These are phyloP conservation scores for Cryptococcus sp. DNA, from an alignment of 1,284 basidiomycete species.

Conservation along the genomic window DNA sequence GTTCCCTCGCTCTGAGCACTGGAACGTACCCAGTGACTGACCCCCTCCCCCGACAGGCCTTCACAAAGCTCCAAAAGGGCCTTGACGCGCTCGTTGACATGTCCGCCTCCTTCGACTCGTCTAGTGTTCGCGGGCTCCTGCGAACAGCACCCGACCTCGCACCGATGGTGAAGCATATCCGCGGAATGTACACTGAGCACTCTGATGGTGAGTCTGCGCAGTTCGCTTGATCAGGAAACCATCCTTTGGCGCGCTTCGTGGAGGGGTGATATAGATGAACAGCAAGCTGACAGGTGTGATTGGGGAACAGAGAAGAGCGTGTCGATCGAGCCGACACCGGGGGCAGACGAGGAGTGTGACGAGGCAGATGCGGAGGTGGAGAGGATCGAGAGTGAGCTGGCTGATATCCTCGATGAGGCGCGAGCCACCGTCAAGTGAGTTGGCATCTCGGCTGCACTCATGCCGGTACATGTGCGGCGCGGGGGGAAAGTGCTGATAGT, in stretches of 20 bases:
- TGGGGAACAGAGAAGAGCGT: conserved; percentile 28
- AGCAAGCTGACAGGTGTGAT: conserved; percentile 45
- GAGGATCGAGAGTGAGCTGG: conserved; percentile 66
- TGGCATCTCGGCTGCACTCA: no score
- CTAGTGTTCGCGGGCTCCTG: conserved; percentile 68
- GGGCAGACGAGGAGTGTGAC: conserved; percentile 83
- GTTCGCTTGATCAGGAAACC: neutral
- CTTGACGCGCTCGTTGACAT: conserved; percentile 62
- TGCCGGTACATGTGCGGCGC: no score
- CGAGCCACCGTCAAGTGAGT: conserved; percentile 8
- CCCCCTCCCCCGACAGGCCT: conserved; percentile 58
- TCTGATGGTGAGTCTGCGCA: conserved; percentile 59
- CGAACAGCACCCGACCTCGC: conserved; percentile 75
- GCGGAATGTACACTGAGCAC: conserved; percentile 64
- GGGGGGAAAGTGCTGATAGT: neutral
- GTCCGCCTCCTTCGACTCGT: conserved; percentile 70
- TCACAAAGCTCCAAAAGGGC: conserved; percentile 67
- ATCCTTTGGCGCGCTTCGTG: neutral
- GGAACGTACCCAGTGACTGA: no score
- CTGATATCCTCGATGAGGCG: conserved; percentile 61
- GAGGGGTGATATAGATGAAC: neutral
- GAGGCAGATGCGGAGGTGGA: conserved; percentile 66
- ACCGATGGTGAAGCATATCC: conserved; percentile 61
- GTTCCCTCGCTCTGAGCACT: no score
- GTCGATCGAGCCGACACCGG: conserved; percentile 65